These are phyloP conservation scores for Phlegmacium glaucopus DNA, from an alignment of 768 basidiomycete species.

Conservation along the genomic window DNA sequence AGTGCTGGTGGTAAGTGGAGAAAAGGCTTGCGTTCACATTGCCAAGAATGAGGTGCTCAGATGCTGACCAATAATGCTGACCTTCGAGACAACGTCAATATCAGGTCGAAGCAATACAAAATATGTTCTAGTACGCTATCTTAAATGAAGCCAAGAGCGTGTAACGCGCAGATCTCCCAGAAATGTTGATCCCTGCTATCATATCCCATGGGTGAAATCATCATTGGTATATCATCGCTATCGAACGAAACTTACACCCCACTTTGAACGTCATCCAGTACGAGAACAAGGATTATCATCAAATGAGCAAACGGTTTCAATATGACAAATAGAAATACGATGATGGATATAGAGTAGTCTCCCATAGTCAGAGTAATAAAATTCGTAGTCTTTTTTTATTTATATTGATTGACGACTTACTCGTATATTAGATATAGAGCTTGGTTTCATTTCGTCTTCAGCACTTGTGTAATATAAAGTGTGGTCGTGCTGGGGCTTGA, in stretches of 20 bases:
- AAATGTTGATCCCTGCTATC: slow-evolving; percentile 59
- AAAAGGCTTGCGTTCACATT: slow-evolving; percentile 69
- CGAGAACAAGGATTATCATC: slow-evolving; percentile 21
- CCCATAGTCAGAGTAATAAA: too few species aligned
- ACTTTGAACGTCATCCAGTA: slow-evolving; percentile 76
- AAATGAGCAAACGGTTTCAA: slow-evolving; percentile 74
- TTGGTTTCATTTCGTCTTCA: too few species aligned
- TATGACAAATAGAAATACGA: slow-evolving; percentile 62
- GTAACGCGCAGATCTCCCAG: slow-evolving; percentile 44
- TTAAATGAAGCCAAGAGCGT: slow-evolving; percentile 2
- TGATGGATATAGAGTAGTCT: slow-evolving; percentile 95
- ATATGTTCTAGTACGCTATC: slow-evolving; percentile 59
- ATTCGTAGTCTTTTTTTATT: too few species aligned
- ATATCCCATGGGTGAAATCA: slow-evolving; percentile 73
- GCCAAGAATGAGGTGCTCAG: slow-evolving; percentile 71
- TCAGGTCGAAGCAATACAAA: slow-evolving; percentile 84
- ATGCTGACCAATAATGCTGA: slow-evolving; percentile 60
- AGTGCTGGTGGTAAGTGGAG: slow-evolving; percentile 67
- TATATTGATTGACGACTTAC: too few species aligned
- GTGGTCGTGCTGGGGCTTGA: too few species aligned
- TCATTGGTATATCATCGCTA: slow-evolving; percentile 91
- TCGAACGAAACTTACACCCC: slow-evolving; percentile 96
- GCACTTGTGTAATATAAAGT: too few species aligned
- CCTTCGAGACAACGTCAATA: slow-evolving; percentile 87
- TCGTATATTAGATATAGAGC: too few species aligned